Base-by-base conservation (phyloP, 495 filamentous ascomycete genomes). In the Xylaria grammica region DNA sequence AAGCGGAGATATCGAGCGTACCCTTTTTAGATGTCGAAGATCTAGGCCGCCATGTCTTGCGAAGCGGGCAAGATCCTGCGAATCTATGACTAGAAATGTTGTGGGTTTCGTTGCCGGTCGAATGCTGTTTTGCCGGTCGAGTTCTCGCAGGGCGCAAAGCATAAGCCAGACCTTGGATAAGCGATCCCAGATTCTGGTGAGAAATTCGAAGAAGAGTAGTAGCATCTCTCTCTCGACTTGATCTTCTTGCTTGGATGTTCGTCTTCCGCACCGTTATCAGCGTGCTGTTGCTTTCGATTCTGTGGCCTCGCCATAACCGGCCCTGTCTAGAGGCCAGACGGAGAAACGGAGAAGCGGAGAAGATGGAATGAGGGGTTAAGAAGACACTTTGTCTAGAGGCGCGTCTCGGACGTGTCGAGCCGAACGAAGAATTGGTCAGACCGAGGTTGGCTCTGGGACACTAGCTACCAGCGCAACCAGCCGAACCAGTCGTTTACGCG, bases 101-200 rank as follows among this genome's bases (percentile, higher is more conserved):
- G 26, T 8, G 58, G 24, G 58, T 5, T 34, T 1, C 9, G 45
- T 17, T 17, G 32, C 3, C 10, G 27, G 29, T 52, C 34, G 26
- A 10, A 24, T 19, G 19, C 22, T 59, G 60, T 74, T 78, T 48
- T 66, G 69, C 54, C 73, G 74, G 63, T 78, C 73, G 36, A 76
- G 68, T 65, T 79, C 75, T 67, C 71, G 68, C 48, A 77, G 61
- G 45, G 74, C 71, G 24, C 66, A 63, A 63, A 9, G 62, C 3
- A 69, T 77, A 40, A 77, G 69, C 70, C 42, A 67, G 38, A 77
- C 70, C 34, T 57, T 57, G 10, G 75, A 77, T 30, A 78, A 58
- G 36, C 57, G 63, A 54, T 79, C 74, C 67, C 65, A 78, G 57
- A 74, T 34, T 66, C 54, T 7, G 73, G 66, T 36, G 58, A 19